phyloP scores from a whole-genome alignment of 2,329 filamentous ascomycete genomes.

The Colletotrichum orchidophilum region DNA sequence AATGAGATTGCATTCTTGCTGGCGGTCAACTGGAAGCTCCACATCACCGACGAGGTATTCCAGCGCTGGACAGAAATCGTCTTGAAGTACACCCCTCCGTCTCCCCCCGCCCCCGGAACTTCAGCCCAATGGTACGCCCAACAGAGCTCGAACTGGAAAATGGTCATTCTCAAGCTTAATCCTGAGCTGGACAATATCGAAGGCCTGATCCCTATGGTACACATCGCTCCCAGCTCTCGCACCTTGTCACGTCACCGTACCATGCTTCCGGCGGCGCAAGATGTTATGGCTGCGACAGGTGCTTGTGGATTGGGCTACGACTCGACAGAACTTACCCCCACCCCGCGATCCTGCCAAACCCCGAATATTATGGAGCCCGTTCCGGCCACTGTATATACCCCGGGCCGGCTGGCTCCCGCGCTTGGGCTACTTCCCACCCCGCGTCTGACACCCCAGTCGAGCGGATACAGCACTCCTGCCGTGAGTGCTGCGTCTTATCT shows the following conservation, averaged over 20 bases:
- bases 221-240: constrained; percentile 44
- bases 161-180: constrained; percentile 65
- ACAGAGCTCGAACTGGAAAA: constrained; percentile 66
- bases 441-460: constrained; percentile 65
- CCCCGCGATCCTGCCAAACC: constrained; percentile 51
- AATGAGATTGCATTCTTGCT: constrained; percentile 94
- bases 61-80: constrained; percentile 95
- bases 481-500: constrained; percentile 63
- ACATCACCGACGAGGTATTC: constrained; percentile 89
- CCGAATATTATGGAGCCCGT: constrained; percentile 62
- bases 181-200: constrained; percentile 68
- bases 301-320: constrained; percentile 45
- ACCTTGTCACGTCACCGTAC: constrained; percentile 51
- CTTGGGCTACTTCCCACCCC: constrained; percentile 67
- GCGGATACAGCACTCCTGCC: constrained; percentile 68
- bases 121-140: constrained; percentile 53
- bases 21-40: constrained; percentile 92
- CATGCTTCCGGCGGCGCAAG: constrained; percentile 54
- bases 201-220: constrained; percentile 53
- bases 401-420: constrained; percentile 60
- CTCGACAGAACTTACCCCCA: constrained; percentile 50
- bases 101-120: constrained; percentile 64
- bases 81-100: constrained; percentile 79
- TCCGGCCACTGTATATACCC: constrained; percentile 51
- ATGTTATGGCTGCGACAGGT: constrained; percentile 39